Evolutionary conservation across 441 rosid genomes (phyloP), one percentile per base, ranked within the genome.

Genomic region (Corymbia calophylla): DNA sequence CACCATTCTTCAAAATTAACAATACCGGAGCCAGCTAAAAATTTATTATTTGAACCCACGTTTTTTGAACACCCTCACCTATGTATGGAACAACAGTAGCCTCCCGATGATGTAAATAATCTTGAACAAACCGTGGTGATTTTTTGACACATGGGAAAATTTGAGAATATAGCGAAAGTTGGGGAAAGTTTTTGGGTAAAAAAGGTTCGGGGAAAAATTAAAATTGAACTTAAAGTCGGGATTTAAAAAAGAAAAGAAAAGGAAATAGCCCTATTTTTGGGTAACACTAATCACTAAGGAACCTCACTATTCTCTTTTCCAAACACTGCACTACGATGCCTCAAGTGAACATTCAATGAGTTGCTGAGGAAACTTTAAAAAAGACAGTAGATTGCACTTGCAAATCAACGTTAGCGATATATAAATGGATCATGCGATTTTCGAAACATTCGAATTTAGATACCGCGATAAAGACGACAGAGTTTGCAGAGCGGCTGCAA

Each of bases 1-100:
- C 1, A 8, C 4, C 49, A 70, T 70, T 35, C 48, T 70, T 70
- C 29, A 32, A 68, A 7, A 68, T 19, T 31, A 31, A 31, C 47
- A 0, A n/a, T 29, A 29, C 13, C 1, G 29, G 0, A 17, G 8
- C 9, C 5, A 5, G 0, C 19, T 10, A 70, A 3, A 70, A 15
- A 8, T 19, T 35, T 25, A 35, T 35, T 70, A 10, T 70, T 32
- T 0, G 1, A 70, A 32, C 21, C 25, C 4, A 1, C 3, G 0
- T 66, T 12, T 31, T 16, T 0, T 66, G 0, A 0, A 1, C 8
- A 70, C 47, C 81, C 12, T 35, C 21, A 35, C 44, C 15, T 2
- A 1, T 13, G 1, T 66, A 66, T 31, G 39, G 19, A 68, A 68
- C 19, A 31, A 31, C 12, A 17, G 3, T 12, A 1, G 10, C 44